Evolutionary conservation across 345 rosid species (phyloP), one percentile per base, ranked within the genome.

Genomic region (Salix dunnii): DNA sequence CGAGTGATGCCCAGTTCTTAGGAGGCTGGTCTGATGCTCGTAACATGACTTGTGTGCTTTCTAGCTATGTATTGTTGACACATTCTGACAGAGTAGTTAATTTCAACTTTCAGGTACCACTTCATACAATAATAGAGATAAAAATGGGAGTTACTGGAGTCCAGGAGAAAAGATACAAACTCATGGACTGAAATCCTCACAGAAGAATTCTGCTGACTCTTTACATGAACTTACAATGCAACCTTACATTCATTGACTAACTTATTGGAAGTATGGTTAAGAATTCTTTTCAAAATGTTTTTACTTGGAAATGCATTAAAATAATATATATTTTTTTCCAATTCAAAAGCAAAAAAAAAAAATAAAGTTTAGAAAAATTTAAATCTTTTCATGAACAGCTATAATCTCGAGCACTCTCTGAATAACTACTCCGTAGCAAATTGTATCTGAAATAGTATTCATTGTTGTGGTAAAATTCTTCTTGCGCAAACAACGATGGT

Each of bases 111-210:
- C 92, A 96, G 99, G 85, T 90, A 85, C 99, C 99, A 5, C 97
- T 94, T 64, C 99, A 96, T 82, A 94, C 99, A 0, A 94, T 96
- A 79, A 96, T 96, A 79, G 99, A 96, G 90, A 96, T 96, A 85
- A 98, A 94, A 75, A 96, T 96, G 99, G 99, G 99, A 76, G 99
- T 96, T 65, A 85, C 99, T 0, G 99, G 99, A 4, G 97, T 96
- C 72, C 98, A 96, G 79, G 99, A 96, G 90, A 96, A 96, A 85
- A 85, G 98, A 75, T 94, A 96, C 85, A 93, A 94, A 79, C 98
- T 96, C 87, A 96, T 96, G 99, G 97, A 96, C 83, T 96, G 85
- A 86, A 27, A 16, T 21, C 35, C 51, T 65, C 7, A 14, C 68
- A n/a, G 70, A 70, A n/a, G 21, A 20, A 49, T 66, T 36, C 23